Conservation (phyloP, 768 basidiomycete species). For the Collybia mongolica region DNA sequence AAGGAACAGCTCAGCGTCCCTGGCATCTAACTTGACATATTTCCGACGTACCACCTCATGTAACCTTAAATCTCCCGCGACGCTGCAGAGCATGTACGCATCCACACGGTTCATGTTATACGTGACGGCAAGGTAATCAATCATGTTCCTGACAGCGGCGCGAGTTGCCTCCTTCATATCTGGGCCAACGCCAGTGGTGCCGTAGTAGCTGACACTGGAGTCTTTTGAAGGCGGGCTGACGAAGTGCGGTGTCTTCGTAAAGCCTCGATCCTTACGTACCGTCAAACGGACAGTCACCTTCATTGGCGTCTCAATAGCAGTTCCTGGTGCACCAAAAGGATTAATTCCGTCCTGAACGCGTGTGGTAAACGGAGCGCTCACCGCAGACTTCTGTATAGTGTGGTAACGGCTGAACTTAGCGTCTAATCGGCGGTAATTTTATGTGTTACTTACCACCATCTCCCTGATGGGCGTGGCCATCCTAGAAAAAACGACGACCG, state of each 20-base stretch:
- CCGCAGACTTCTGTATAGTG: conserved; percentile 53
- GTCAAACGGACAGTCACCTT: conserved; percentile 53
- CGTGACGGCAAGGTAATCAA: conserved; percentile 44
- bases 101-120: conserved; percentile 42
- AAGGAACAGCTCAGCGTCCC: background rate
- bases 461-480: conserved; percentile 67
- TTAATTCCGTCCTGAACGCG: background rate
- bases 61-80: conserved; percentile 56
- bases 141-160: conserved; percentile 58
- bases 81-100: conserved; percentile 63
- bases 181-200: conserved; percentile 56
- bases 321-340: conserved; percentile 34
- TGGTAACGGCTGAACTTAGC: background rate
- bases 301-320: conserved; percentile 66
- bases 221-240: conserved; percentile 26
- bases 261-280: conserved; percentile 53
- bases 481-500: conserved; percentile 29
- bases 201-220: conserved; percentile 44
- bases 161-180: conserved; percentile 57
- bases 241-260: conserved; percentile 61
- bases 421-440: too few species aligned
- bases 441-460: conserved; percentile 50
- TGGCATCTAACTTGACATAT: background rate
- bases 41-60: conserved; percentile 51
- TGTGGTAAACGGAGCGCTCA: conserved; percentile 20